Evolutionary conservation across 2,329 filamentous ascomycete species (phyloP).

Genomic region (Fusarium napiforme): DNA sequence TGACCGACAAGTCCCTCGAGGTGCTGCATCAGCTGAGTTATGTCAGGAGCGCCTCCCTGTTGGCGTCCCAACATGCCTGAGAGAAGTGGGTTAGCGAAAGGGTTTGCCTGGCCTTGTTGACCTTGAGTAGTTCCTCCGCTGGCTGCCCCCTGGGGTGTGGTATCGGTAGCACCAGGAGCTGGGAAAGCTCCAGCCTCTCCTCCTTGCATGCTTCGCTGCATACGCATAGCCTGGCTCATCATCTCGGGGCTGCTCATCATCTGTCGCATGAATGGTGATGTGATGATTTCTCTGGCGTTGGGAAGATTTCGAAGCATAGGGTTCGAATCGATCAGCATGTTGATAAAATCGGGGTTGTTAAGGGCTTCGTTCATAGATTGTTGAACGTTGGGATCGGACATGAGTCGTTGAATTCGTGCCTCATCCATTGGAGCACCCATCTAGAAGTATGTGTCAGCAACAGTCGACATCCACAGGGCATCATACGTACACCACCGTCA

Average conservation of each 20-base stretch:
- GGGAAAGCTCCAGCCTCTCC: slow-evolving; percentile 74
- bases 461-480: not conserved
- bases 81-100: slow-evolving; percentile 53
- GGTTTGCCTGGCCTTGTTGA: slow-evolving; percentile 55
- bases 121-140: slow-evolving; percentile 47
- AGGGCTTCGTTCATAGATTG: slow-evolving; percentile 94
- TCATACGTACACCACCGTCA: slow-evolving; percentile 84
- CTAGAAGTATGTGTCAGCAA: slow-evolving; percentile 56
- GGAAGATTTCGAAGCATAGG: slow-evolving; percentile 82
- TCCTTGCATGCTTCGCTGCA: slow-evolving; percentile 78
- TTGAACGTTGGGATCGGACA: slow-evolving; percentile 87
- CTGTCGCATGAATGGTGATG: slow-evolving; percentile 86
- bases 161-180: slow-evolving; percentile 91
- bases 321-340: slow-evolving; percentile 93
- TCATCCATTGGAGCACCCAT: slow-evolving; percentile 89
- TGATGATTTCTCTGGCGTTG: slow-evolving; percentile 83
- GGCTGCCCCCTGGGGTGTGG: slow-evolving; percentile 69
- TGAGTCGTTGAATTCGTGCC: slow-evolving; percentile 84
- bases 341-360: slow-evolving; percentile 92
- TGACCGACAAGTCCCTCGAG: slow-evolving; percentile 42
- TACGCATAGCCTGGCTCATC: slow-evolving; percentile 82
- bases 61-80: slow-evolving; percentile 37
- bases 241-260: slow-evolving; percentile 94
- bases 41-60: slow-evolving; percentile 23
- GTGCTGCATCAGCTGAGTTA: slow-evolving; percentile 42